Evolutionary conservation across 2,329 filamentous ascomycete species (phyloP), one percentile per base, ranked within the genome.

Genomic region (Phaeoacremonium minimum): DNA sequence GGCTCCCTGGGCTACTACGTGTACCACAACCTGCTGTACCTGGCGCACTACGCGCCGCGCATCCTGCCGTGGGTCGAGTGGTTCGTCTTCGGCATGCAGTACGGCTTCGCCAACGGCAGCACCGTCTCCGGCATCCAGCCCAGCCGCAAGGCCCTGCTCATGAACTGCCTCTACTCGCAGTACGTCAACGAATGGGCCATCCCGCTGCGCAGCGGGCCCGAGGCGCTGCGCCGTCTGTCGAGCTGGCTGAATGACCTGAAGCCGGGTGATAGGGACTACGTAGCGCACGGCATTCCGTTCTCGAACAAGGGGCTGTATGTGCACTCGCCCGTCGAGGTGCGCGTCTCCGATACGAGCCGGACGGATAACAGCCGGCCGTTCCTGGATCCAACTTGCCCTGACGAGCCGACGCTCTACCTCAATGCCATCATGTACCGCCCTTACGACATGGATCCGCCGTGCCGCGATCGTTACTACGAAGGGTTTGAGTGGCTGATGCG

Each of bases 151-250:
- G 91, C 89, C 11, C 75, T 97, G 31, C 72, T 96, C 35, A 91
- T 98, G 86, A 93, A 98, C 67, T 98, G 93, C 54, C 76, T 97
- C 6, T 98, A 96, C 69, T 91, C 86, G n/a, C 93, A 98, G 56
- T 95, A 88, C 51, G 93, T 98, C 46, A 96, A 98, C 59, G 93
- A 98, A 59, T 98, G 93, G 93, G 91, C 91, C 1, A 75, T 98
- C 6, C 91, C 93, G 2, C 72, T 98, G 1, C 69, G 80, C 45
- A 84, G 85, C 47, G 93, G 93, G 0, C 91, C 91, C 12, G 90
- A 96, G 61, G 90, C 88, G 7, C 77, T 98, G 30, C 75, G 70
- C 19, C 80, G 93, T 8, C 73, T 98, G 11, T 86, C 83, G 28
- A 84, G 86, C 32, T 98, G 93, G 93, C 72, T 98, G 36, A 84